Base-by-base conservation (phyloP, 1,284 basidiomycete species). In the Puccinia triticina region DNA sequence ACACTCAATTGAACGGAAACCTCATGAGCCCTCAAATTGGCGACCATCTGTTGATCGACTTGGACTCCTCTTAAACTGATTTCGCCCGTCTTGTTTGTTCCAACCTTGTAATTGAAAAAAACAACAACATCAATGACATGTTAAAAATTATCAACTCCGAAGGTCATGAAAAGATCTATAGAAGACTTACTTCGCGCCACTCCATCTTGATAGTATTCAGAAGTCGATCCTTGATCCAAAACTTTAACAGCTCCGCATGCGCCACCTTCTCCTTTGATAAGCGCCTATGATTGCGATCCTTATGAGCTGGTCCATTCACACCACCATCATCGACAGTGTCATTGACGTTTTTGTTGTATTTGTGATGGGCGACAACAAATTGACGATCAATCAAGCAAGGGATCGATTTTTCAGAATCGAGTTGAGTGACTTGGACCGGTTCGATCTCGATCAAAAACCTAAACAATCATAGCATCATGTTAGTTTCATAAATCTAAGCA, bases 341-440 rank as follows among this genome's bases (percentile, higher is more conserved):
- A 14, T 71, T 26, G 2, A 34, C n/a, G 11, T 71, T 46, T 14
- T 23, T 67, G 18, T 7, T 43, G 37, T 43, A n/a, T 8, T 69
- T 10, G 2, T 40, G 72, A 34, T 75, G 29, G 14, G 29, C 18
- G n/a, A 80, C 29, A 2, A 80, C 53, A 34, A 80, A 80, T 72
- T 80, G 77, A 37, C 77, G 77, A 72, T 71, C 67, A 46, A 69
- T 69, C 43, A 80, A 34, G 48, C 48, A 34, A 55, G 77, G 77
- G 12, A 80, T 80, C 14, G 77, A n/a, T 23, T 16, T 71, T 57
- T 57, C 23, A 26, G 67, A 11, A 37, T 80, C 77, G 26, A 59
- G n/a, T 61, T 57, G 43, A 57, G 77, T 59, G 53, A 80, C 57
- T 67, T 71, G n/a, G 11, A 59, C 57, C 29, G 53, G 64, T 29